Evolutionary conservation across 345 rosid species (phyloP), one percentile per base, ranked within the genome.

Genomic region (Acer saccharum): DNA sequence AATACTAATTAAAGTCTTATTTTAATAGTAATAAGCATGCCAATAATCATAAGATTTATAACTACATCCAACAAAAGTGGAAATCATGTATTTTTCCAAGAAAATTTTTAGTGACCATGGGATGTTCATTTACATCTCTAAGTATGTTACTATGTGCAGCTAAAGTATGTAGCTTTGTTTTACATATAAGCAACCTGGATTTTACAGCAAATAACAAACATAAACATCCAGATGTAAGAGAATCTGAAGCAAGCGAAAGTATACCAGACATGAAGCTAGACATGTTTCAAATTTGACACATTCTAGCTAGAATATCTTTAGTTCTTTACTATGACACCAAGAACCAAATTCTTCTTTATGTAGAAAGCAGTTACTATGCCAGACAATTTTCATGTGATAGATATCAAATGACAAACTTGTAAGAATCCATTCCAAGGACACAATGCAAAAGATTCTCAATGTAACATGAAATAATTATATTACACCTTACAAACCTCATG

Each of bases 151-250:
- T 83, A 44, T 93, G 94, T 70, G 96, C 90, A 79, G 80, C 94
- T n/a, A 90, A 84, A 27, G 97, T 95, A 78, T 1, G 2, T 25
- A 25, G 83, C 91, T 90, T 94, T 94, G 83, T 90, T 88, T 84
- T 95, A 90, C 48, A 94, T 97, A 83, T 92, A 94, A 66, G 99
- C 99, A 82, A 95, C 97, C 98, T 95, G 74, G 35, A 80, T 55
- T 71, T 39, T 55, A 76, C 17, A 79, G 52, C 41, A 84, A 60
- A 55, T 58, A 74, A 43, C 73, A 66, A 66, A 77, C 60, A 68
- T 58, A 63, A 64, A 78, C 60, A 50, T 68, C 55, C 29, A 62
- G 61, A 39, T 14, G 12, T 29, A 4, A 41, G 21, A 71, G 48
- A 23, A 76, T 60, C 20, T 54, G 7, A 68, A 73, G 32, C 13